Base-by-base conservation (phyloP, 257 asterid species). In the Henckelia pumila region DNA sequence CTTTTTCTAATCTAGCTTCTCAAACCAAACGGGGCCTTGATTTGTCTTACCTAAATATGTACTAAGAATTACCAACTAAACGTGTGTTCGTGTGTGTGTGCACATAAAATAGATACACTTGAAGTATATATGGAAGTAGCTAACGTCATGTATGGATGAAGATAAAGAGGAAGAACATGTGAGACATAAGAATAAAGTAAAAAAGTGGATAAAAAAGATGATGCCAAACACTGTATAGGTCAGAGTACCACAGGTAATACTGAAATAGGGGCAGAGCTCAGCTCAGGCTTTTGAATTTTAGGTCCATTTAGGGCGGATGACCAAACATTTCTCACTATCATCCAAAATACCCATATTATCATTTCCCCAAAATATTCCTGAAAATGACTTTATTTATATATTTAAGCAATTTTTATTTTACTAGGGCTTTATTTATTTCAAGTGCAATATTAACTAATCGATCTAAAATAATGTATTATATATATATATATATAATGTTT, bases 181-280 rank as follows among this genome's bases (percentile, higher is more conserved):
- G 59, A 61, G 81, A 56, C 55, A 69, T 50, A 44, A 23, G 61
- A 64, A 64, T 22, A 77, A 70, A 62, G 78, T 24, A 67, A 71
- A 77, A 76, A 79, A 61, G 59, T 7, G 30, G 21, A 49, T 3
- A 30, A 63, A 61, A 66, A 68, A 63, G 72, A 68, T 49, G 70
- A 69, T 75, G 81, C 81, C 83, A 78, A 77, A 81, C 83, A 64
- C 66, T 44, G 80, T 20, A 63, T 71, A 67, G 57, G 58, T 56
- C 64, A 62, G 82, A 53, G 69, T 50, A 44, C 37, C 13, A 35
- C 44, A 35, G 44, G 22, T 52, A 52, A 20, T 16, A 52, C 7
- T 20, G 23, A 20, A 52, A 3, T 56, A 21, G n/a, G 30, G 26
- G 32, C 26, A 56, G 7, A n/a, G n/a, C n/a, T n/a, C n/a, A 29